Conservation (phyloP, 1,284 basidiomycete species). For the Cutaneotrichosporon arboriforme region DNA sequence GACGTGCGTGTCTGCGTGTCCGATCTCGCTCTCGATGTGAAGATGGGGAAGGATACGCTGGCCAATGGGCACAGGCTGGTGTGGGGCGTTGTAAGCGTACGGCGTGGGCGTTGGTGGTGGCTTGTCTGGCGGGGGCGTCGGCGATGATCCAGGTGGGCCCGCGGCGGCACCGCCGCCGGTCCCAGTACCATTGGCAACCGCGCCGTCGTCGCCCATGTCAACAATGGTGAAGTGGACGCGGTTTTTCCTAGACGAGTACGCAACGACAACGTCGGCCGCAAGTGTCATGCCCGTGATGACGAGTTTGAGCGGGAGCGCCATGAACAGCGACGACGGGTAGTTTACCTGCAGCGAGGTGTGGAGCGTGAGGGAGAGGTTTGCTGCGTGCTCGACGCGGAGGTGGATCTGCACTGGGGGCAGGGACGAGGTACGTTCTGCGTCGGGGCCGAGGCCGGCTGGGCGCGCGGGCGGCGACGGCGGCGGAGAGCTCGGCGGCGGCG, state of each 20-base stretch:
- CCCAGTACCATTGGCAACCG: not conserved
- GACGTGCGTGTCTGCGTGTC: conserved; percentile 91
- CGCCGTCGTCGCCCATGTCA: conserved; percentile 48
- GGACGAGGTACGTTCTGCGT: conserved; percentile 8
- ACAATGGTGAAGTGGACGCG: conserved; percentile 82
- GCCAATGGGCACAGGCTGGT: conserved; percentile 55
- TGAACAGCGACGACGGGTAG: conserved; percentile 89
- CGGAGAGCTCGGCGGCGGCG: conserved; percentile 6
- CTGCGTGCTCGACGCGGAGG: conserved; percentile 46
- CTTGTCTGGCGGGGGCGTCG: no score
- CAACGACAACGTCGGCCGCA: conserved; percentile 78
- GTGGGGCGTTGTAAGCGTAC: not conserved
- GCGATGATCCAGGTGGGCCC: no score
- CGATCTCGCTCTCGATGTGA: conserved; percentile 92
- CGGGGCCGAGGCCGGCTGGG: conserved; percentile 18
- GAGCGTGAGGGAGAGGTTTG: conserved; percentile 57
- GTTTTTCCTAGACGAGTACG: conserved; percentile 72
- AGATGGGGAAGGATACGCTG: conserved; percentile 83
- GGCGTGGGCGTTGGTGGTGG: not conserved
- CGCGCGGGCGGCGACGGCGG: conserved; percentile 34
- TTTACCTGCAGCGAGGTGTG: conserved; percentile 93
- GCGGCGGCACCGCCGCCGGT: no score
- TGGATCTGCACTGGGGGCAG: conserved; percentile 50
- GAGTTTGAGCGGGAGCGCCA: conserved; percentile 90
- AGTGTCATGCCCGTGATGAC: conserved; percentile 83